Conservation (phyloP, 1,139 yeast species). For the Candida labiduridarum region DNA sequence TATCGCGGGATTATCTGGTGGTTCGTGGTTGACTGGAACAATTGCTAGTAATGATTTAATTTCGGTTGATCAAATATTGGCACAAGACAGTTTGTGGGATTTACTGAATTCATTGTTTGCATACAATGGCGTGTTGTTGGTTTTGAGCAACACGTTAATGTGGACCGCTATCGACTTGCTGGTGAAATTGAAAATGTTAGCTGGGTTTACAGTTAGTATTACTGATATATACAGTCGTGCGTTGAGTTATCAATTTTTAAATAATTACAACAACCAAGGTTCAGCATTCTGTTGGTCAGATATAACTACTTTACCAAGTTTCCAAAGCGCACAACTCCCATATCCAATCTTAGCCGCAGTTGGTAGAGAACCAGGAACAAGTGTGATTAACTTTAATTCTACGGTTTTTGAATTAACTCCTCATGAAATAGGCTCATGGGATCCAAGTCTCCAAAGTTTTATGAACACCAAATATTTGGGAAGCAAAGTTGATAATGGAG, state of each 20-base stretch:
- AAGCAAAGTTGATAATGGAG: constrained; percentile 34
- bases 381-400: constrained; percentile 36
- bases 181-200: constrained; percentile 29
- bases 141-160: constrained; percentile 12
- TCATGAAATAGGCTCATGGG: constrained; percentile 49
- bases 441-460: constrained; percentile 37
- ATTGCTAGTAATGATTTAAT: constrained; percentile 37
- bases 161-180: constrained; percentile 28
- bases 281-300: constrained; percentile 33
- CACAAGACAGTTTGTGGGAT: constrained; percentile 37
- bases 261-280: constrained; percentile 26
- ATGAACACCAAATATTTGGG: constrained; percentile 43
- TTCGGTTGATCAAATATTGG: constrained; percentile 35
- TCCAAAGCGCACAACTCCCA: constrained; percentile 39
- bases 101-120: constrained; percentile 21
- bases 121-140: constrained; percentile 8
- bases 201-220: constrained; percentile 33
- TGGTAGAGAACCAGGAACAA: constrained; percentile 42
- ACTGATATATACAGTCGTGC: constrained; percentile 45
- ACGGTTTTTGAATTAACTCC: constrained; percentile 47
- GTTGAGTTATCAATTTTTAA: constrained; percentile 39
- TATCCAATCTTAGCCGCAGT: constrained; percentile 43
- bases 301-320: constrained; percentile 29
- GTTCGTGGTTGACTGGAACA: constrained; percentile 40
- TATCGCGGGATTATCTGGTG: constrained; percentile 43